Evolutionary conservation across 805 yeast species (phyloP), one percentile per base, ranked within the genome.

Genomic region (Wickerhamiella occidentalis): DNA sequence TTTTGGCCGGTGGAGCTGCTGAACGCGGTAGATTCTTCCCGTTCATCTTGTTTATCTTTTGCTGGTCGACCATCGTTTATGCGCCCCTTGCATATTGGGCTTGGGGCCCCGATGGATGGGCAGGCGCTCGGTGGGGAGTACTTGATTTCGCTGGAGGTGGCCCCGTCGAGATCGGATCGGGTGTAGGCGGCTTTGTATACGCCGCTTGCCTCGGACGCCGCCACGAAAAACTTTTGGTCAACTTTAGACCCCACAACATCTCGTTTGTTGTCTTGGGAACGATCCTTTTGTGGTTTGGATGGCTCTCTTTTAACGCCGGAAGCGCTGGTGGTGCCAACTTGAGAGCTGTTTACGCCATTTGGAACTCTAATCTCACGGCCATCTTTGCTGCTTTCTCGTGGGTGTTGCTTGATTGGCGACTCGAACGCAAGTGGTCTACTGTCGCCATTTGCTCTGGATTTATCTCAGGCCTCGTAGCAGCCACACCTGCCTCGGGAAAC

Each of bases 71-170:
- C 1, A 59, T 85, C 4, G 96, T 88, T 12, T 90, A 90, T 67
- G 83, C 94, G 63, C 97, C 97, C 0, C 75, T 90, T n/a, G 90
- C 90, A 5, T 85, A 79, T 67, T 88, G 97, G 96, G 79, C 85
- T 49, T 90, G 97, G 97, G 82, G 86, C 50, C 62, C 84, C 1
- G 80, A 80, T 42, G 97, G 98, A 36, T 90, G 97, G 97, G 95
- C 95, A 33, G 64, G 63, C 15, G 74, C 74, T 56, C 72, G 78
- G 57, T 90, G 95, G 79, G 96, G 95, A 5, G 97, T 81, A 1
- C 71, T 90, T 47, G 98, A 90, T 64, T 90, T 85, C 65, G 98
- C 98, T 21, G 98, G 98, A 26, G 97, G 97, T 50, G 96, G 96
- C 0, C 95, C 96, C 0, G 96, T 90, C 23, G 97, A 90, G 64